Evolutionary conservation across 306 rosid species (phyloP).

Genomic region (Medicago arabica): DNA sequence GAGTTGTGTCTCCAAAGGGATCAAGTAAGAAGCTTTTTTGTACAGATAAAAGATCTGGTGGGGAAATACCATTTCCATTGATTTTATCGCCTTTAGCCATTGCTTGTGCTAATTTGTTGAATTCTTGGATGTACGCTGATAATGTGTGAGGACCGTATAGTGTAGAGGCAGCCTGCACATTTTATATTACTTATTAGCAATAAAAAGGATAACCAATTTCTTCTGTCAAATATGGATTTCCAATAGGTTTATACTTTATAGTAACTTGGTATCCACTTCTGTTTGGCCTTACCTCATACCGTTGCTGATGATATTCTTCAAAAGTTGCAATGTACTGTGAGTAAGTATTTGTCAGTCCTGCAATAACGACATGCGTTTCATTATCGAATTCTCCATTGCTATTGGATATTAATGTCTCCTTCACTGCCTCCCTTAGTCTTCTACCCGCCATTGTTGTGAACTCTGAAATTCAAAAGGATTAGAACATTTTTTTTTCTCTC

Average conservation of each 20-base stretch:
- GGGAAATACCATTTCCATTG: slow-evolving; percentile 50
- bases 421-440: slow-evolving; percentile 73
- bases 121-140: slow-evolving; percentile 87
- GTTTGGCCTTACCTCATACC: slow-evolving; percentile 65
- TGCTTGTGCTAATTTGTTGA: slow-evolving; percentile 71
- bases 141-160: slow-evolving; percentile 87
- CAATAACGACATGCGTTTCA: slow-evolving; percentile 66
- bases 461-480: slow-evolving; percentile 54
- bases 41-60: slow-evolving; percentile 75
- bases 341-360: slow-evolving; percentile 86
- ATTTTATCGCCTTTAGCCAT: slow-evolving; percentile 63
- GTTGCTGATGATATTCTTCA: slow-evolving; percentile 77
- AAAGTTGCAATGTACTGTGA: slow-evolving; percentile 82
- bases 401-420: slow-evolving; percentile 61
- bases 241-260: background rate
- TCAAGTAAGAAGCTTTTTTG: slow-evolving; percentile 45
- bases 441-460: slow-evolving; percentile 93
- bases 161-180: slow-evolving; percentile 81
- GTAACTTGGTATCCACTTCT: slow-evolving; percentile 8
- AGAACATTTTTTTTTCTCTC: slow-evolving; percentile 10
- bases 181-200: background rate
- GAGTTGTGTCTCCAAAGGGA: slow-evolving; percentile 60
- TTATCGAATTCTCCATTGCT: slow-evolving; percentile 63
- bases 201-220: slow-evolving; percentile 11
- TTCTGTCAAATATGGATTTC: slow-evolving; percentile 1